Conservation (phyloP, 108 stramenopile genomes). For the Conticribra weissflogii region DNA sequence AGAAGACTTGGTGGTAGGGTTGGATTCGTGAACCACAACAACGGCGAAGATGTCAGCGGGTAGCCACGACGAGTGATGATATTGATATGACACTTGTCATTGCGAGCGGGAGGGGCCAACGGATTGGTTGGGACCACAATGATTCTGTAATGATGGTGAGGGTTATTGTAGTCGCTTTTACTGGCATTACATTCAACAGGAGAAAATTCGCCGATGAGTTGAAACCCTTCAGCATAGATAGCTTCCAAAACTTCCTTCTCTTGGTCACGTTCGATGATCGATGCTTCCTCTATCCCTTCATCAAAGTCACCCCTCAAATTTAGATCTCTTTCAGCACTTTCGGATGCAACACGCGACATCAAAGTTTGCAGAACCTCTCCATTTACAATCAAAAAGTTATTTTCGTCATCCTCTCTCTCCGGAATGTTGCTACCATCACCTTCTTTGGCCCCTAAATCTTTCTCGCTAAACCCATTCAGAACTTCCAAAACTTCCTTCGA, state of each 20-base stretch:
- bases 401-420: slow-evolving; percentile 13
- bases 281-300: slow-evolving; percentile 43
- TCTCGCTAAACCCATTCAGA: slow-evolving; percentile 2
- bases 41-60: slow-evolving; percentile 53
- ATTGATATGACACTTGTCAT: slow-evolving; percentile 61
- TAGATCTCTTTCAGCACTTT: neutral
- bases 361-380: slow-evolving; percentile 20
- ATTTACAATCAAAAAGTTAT: slow-evolving; percentile 5
- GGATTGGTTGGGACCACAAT: slow-evolving; percentile 33
- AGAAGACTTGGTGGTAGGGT: slow-evolving; percentile 64
- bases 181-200: neutral
- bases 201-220: slow-evolving; percentile 13
- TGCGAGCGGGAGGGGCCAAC: slow-evolving; percentile 48
- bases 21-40: slow-evolving; percentile 60
- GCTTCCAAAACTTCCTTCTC: slow-evolving; percentile 69
- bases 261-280: slow-evolving; percentile 61
- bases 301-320: slow-evolving; percentile 9
- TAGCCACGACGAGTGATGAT: slow-evolving; percentile 57
- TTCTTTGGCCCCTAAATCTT: slow-evolving; percentile 35
- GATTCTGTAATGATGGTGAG: slow-evolving; percentile 41
- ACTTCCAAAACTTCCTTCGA: slow-evolving; percentile 22
- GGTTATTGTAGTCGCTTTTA: neutral
- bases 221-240: slow-evolving; percentile 68
- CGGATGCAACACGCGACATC: slow-evolving; percentile 10
- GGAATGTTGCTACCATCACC: slow-evolving; percentile 2